Percentiles rank a stretch among this genome's conserved stretches.
Evolutionary conservation across 805 yeast genomes (phyloP).

Genomic region (Ogataea saltuana): DNA sequence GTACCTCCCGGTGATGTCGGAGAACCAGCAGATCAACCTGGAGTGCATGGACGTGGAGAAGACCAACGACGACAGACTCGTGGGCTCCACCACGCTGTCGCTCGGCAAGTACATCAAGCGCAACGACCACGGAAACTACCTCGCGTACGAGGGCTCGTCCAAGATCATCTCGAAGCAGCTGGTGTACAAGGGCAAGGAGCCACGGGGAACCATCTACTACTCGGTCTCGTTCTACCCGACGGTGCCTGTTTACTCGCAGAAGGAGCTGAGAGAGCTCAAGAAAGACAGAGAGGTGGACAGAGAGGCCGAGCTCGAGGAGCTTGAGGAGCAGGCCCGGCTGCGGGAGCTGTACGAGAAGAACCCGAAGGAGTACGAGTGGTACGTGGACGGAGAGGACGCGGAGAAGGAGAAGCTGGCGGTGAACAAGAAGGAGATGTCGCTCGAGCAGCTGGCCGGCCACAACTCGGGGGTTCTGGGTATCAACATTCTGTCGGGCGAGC

Average conservation of each 20-base stretch:
- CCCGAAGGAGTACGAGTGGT: slow-evolving; percentile 69
- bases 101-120: slow-evolving; percentile 50
- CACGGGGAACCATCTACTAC: slow-evolving; percentile 53
- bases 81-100: slow-evolving; percentile 59
- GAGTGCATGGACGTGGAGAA: slow-evolving; percentile 69
- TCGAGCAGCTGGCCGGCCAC: slow-evolving; percentile 53
- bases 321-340: slow-evolving; percentile 48
- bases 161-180: slow-evolving; percentile 41
- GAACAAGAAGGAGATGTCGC: slow-evolving; percentile 46
- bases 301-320: slow-evolving; percentile 41
- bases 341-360: slow-evolving; percentile 52
- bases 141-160: slow-evolving; percentile 52
- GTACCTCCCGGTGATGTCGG: slow-evolving; percentile 61
- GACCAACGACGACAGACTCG: slow-evolving; percentile 57
- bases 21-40: slow-evolving; percentile 57
- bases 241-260: slow-evolving; percentile 59
- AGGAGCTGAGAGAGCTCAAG: slow-evolving; percentile 51
- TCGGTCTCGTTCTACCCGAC: slow-evolving; percentile 62
- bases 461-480: slow-evolving; percentile 66
- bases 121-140: slow-evolving; percentile 46
- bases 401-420: slow-evolving; percentile 37
- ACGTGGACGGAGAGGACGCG: slow-evolving; percentile 44
- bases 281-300: slow-evolving; percentile 40
- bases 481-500: slow-evolving; percentile 50
- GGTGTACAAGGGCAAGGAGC: slow-evolving; percentile 39